Base-by-base conservation (phyloP, 257 asterid species). In the Plectranthus barbatus region DNA sequence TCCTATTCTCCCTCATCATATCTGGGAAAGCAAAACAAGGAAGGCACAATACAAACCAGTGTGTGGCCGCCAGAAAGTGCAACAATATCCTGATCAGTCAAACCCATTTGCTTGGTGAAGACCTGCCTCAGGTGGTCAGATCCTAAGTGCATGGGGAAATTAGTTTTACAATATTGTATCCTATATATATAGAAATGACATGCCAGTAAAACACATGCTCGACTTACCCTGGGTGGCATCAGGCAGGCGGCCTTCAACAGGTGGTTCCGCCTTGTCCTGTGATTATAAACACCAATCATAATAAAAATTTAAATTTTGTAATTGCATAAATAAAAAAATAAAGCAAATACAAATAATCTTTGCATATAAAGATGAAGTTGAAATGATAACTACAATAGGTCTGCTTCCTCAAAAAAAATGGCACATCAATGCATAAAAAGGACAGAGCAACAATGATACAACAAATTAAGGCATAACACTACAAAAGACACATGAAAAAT, bases 11-110 rank as follows among this genome's bases (percentile, higher is more conserved):
- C 44, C 44, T 4, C 13, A 6, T 56, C 1, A 2, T 13, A 41
- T 7, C 54, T n/a, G 7, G 48, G 47, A n/a, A 69, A 69, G 36
- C 12, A 14, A 46, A 42, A 68, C 40, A 21, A 0, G 51, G 50
- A 31, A 13, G 34, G 19, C 29, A 49, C 59, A 26, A 5, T 5
- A 78, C 86, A 1, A 9, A 91, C 95, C 95, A 91, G 78, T 26
- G 98, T 91, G 72, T 91, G 98, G 63, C 78, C 98, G 72, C 98
- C 98, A 72, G 98, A 87, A n/a, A 91, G 85, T 0, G 85, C 96
- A 72, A 86, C 98, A 46, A 91, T 91, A 56, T 91, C 98, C 77
- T 77, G 74, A 73, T 91, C 98, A 36, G 62, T 73, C 51, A 91
- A 84, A 67, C 98, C 98, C 98, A 91, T 91, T 53, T 85, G 96